phyloP scores from a whole-genome alignment of 1,284 basidiomycete genomes.

The Cystobasidiaceae sp. region DNA sequence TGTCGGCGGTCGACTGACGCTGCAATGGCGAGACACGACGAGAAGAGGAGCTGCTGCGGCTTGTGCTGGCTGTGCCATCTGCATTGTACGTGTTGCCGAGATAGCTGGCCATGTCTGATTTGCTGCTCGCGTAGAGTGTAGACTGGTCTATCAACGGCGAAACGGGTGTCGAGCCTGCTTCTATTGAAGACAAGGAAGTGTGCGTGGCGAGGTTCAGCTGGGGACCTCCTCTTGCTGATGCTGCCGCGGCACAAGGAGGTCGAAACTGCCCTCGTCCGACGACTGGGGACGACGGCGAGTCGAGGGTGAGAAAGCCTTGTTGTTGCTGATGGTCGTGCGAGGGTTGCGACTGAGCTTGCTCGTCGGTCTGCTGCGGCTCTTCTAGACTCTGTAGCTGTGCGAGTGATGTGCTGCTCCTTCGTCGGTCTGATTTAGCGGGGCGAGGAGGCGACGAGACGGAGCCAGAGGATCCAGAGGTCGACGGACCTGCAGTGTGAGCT shows the following conservation, averaged over 20 bases:
- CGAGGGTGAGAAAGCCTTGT: too few relatives aligned
- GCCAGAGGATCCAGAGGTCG: too few relatives aligned
- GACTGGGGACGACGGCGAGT: too few relatives aligned
- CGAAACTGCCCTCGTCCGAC: too few relatives aligned
- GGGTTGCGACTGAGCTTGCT: neutral
- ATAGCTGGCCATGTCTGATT: neutral
- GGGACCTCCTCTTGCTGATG: too few relatives aligned
- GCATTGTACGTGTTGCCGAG: neutral
- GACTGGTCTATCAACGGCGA: neutral
- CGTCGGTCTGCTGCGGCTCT: neutral
- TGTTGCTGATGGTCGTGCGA: neutral
- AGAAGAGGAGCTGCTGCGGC: neutral
- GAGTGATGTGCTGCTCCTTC: slow-evolving; percentile 3
- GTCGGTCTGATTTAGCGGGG: slow-evolving; percentile 9
- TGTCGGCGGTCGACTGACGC: slow-evolving; percentile 5
- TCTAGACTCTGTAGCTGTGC: neutral
- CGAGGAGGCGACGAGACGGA: slow-evolving; percentile 6
- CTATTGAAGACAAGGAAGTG: neutral
- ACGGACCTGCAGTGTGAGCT: too few relatives aligned
- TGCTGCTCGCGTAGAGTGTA: neutral
- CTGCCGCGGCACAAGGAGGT: too few relatives aligned
- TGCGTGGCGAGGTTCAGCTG: neutral
- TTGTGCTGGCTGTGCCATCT: neutral
- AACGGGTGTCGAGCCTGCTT: slow-evolving; percentile 22
- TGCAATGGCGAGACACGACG: neutral